phyloP scores from a whole-genome alignment of 768 basidiomycete genomes.

The Amanita polypyramis region DNA sequence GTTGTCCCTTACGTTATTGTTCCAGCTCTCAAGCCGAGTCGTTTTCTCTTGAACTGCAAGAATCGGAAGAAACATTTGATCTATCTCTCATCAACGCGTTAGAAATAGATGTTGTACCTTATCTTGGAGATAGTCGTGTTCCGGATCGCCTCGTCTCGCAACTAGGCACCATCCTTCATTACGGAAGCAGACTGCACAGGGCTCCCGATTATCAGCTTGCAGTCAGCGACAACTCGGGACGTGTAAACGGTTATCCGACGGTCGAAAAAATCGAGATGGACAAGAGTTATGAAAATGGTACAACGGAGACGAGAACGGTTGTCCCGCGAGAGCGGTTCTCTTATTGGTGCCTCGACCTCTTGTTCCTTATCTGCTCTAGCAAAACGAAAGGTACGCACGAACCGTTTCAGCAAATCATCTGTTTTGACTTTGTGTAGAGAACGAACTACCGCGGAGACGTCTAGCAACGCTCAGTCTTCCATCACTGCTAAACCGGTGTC shows the following conservation, averaged over 20 bases:
- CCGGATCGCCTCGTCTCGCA: slow-evolving; percentile 62
- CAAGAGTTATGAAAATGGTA: slow-evolving; percentile 35
- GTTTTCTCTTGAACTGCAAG: slow-evolving; percentile 56
- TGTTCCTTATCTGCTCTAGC: slow-evolving; percentile 74
- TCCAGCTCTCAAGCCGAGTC: slow-evolving; percentile 45
- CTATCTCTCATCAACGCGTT: slow-evolving; percentile 67
- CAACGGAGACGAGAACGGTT: slow-evolving; percentile 43
- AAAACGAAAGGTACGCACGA: slow-evolving; percentile 42
- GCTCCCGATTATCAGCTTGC: slow-evolving; percentile 9
- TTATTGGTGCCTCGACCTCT: slow-evolving; percentile 86
- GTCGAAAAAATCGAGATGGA: slow-evolving; percentile 29
- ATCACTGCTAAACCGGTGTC: slow-evolving; percentile 69
- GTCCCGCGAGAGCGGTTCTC: slow-evolving; percentile 78
- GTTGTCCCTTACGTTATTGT: not conserved
- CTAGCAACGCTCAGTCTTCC: slow-evolving; percentile 68
- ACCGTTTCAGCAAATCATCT: not conserved
- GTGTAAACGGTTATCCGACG: slow-evolving; percentile 6
- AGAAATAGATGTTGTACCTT: slow-evolving; percentile 72
- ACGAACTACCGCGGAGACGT: slow-evolving; percentile 47
- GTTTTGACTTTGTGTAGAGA: slow-evolving; percentile 31
- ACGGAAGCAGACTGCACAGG: slow-evolving; percentile 59
- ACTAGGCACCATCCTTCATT: slow-evolving; percentile 60
- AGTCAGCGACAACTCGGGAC: not conserved
- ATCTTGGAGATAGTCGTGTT: slow-evolving; percentile 56
- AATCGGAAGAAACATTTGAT: slow-evolving; percentile 79